phyloP scores from a whole-genome alignment of 108 stramenopile genomes.

The Parmales sp. region DNA sequence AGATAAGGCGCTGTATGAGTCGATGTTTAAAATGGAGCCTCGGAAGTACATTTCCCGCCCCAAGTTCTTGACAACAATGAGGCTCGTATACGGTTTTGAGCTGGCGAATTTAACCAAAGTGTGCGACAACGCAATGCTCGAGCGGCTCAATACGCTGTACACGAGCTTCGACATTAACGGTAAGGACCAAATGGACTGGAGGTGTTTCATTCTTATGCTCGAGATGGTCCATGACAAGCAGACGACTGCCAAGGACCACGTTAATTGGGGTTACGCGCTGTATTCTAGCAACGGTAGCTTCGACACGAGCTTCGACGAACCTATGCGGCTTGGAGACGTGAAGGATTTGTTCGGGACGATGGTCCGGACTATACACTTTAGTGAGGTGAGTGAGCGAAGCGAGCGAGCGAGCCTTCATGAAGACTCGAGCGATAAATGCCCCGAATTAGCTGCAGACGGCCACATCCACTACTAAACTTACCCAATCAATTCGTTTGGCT shows the following conservation, averaged over 20 bases:
- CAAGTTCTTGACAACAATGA: conserved; percentile 19
- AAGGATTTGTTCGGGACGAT: conserved; percentile 16
- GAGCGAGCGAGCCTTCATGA: no score
- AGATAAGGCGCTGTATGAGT: conserved; percentile 19
- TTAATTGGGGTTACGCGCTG: conserved; percentile 23
- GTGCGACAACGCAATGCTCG: conserved; percentile 12
- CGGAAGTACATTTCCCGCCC: conserved; percentile 19
- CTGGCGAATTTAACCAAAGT: conserved; percentile 14
- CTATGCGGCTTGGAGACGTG: conserved; percentile 22
- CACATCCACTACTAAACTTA: no score
- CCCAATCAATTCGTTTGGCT: no score
- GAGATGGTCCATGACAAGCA: conserved; percentile 18
- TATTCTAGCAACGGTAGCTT: conserved; percentile 27
- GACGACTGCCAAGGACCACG: conserved; percentile 16
- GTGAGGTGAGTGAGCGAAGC: no score
- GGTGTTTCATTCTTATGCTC: conserved; percentile 27
- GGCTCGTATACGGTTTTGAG: conserved; percentile 21
- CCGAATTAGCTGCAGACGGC: no score
- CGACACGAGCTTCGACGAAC: conserved; percentile 22
- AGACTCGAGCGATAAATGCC: no score
- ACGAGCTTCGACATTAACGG: conserved; percentile 10
- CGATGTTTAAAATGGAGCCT: conserved; percentile 27
- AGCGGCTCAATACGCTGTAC: conserved; percentile 21
- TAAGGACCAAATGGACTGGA: conserved; percentile 19
- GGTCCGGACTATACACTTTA: conserved; percentile 7